phyloP scores from a whole-genome alignment of 2,329 filamentous ascomycete genomes.

The Trichoderma endophyticum region DNA sequence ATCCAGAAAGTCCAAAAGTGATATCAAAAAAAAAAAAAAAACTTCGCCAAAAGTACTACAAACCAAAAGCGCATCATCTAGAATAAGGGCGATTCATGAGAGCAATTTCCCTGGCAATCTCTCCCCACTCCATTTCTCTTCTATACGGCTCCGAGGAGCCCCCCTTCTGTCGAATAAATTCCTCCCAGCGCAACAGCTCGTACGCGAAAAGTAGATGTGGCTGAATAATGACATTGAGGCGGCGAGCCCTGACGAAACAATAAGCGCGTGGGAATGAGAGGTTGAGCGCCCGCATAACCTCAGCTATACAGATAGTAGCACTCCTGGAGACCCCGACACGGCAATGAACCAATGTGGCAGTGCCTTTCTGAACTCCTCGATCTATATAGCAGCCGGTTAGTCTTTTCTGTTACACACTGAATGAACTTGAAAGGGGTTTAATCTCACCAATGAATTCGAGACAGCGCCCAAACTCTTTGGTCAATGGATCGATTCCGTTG shows the following conservation, averaged over 20 bases:
- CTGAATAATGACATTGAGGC: conserved; percentile 97
- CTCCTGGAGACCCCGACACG: conserved; percentile 93
- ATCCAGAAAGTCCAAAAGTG: not conserved
- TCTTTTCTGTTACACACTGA: not conserved
- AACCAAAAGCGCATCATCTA: conserved; percentile 43
- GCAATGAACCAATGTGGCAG: conserved; percentile 90
- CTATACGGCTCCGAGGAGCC: conserved; percentile 47
- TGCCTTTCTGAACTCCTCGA: conserved; percentile 70
- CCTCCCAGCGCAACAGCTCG: conserved; percentile 95
- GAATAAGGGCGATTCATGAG: conserved; percentile 95
- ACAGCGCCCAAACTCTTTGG: conserved; percentile 78
- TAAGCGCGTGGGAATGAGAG: conserved; percentile 90
- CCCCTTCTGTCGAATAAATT: conserved; percentile 59
- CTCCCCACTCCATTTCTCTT: conserved; percentile 87
- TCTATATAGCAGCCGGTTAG: conserved; percentile 51
- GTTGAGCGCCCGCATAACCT: conserved; percentile 81
- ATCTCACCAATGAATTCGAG: conserved; percentile 86
- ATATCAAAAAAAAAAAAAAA: not conserved
- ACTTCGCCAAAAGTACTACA: not conserved
- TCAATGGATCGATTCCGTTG: conserved; percentile 92
- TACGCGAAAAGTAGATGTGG: conserved; percentile 93
- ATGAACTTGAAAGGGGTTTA: not conserved
- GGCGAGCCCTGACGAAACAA: conserved; percentile 88
- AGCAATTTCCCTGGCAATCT: conserved; percentile 84
- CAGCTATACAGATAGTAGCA: conserved; percentile 97